Conservation (phyloP, 371 early-diverging fungal species). For the Fennellomyces sp. region DNA sequence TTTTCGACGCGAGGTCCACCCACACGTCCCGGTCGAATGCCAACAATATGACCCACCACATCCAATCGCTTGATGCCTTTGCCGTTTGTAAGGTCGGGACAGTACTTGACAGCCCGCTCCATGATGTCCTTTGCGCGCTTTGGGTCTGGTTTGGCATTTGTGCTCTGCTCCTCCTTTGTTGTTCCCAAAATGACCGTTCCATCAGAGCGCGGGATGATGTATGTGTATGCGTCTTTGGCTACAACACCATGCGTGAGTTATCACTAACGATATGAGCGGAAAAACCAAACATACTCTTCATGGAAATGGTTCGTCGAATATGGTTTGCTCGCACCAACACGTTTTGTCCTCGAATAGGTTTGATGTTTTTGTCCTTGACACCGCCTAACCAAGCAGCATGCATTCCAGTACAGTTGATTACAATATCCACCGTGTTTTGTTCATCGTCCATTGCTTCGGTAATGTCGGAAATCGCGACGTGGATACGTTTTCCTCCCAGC, state of each 20-base stretch:
- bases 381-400: conserved; percentile 61
- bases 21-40: conserved; percentile 62
- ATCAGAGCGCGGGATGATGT: conserved; percentile 77
- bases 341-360: conserved; percentile 72
- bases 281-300: conserved; percentile 25
- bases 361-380: conserved; percentile 59
- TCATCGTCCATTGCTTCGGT: conserved; percentile 40
- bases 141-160: conserved; percentile 31
- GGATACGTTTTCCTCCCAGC: conserved; percentile 57
- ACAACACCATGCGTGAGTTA: conserved; percentile 3
- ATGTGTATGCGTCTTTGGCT: conserved; percentile 46
- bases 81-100: conserved; percentile 40
- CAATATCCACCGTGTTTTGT: conserved; percentile 36
- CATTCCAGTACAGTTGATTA: conserved; percentile 76
- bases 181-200: conserved; percentile 81
- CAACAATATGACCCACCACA: conserved; percentile 61
- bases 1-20: conserved; percentile 73
- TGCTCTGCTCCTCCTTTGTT: conserved; percentile 61
- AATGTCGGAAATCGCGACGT: conserved; percentile 12
- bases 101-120: conserved; percentile 21
- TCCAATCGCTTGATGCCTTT: conserved; percentile 38
- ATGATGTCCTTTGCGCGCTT: conserved; percentile 22
- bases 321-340: conserved; percentile 66
- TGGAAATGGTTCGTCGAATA: conserved; percentile 53
- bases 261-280: no score